Evolutionary conservation across 148 eudicot genomes (phyloP).

Genomic region (Mesembryanthemum crystallinum): DNA sequence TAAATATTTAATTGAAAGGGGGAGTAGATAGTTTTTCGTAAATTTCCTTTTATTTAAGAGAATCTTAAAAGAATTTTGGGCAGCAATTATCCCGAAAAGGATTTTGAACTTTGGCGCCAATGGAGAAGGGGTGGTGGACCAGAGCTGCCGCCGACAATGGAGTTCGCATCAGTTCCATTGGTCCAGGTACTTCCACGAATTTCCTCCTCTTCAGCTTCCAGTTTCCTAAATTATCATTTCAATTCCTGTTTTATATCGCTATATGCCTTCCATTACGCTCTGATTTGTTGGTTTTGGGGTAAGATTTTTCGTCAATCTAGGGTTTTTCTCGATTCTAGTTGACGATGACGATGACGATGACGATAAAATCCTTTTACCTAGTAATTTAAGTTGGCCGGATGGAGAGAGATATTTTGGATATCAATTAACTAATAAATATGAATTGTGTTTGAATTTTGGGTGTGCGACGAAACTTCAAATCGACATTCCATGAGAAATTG

Average conservation of each 20-base stretch:
- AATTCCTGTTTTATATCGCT: background rate
- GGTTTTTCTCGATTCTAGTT: background rate
- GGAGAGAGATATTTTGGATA: too few relatives aligned
- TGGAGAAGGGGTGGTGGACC: background rate
- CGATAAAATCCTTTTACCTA: too few relatives aligned
- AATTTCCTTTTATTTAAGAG: too few relatives aligned
- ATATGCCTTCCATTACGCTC: too few relatives aligned
- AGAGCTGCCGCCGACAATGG: background rate
- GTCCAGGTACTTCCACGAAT: background rate
- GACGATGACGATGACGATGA: too few relatives aligned
- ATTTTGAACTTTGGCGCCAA: conserved; percentile 7
- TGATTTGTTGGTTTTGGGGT: background rate
- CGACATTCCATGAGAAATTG: background rate
- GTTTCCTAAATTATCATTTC: background rate
- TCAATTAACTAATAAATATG: too few relatives aligned
- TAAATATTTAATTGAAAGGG: too few relatives aligned
- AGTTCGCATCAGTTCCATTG: background rate
- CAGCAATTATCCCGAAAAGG: background rate
- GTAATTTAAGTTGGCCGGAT: too few relatives aligned
- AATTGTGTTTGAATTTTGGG: background rate
- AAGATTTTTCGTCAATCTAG: conserved; percentile 2
- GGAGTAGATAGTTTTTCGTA: too few relatives aligned
- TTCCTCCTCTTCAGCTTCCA: background rate
- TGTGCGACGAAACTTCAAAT: background rate
- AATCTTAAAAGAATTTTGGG: too few relatives aligned